Base-by-base conservation (phyloP, 1,284 basidiomycete genomes). In the Erythrobasidium hasegawianum region DNA sequence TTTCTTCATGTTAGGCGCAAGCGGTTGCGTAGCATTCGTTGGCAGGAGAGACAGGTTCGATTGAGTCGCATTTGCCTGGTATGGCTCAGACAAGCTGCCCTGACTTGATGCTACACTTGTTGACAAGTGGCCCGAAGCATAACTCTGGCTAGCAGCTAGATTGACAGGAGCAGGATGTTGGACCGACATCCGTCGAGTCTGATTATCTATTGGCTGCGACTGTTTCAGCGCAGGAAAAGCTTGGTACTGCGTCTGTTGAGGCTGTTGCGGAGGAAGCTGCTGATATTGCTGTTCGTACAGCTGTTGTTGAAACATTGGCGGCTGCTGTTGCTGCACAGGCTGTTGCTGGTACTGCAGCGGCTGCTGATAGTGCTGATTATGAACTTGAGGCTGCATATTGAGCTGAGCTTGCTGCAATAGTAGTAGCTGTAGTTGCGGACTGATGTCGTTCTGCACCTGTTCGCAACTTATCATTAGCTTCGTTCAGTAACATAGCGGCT, bases 1-100 rank as follows among this genome's bases (percentile, higher is more conserved):
- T 40, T 65, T 65, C 2, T 50, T 43, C 16, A 58, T 57, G 27
- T 57, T 45, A n/a, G 55, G 47, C 16, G 56, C n/a, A 11, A 57
- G 50, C 49, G 55, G 55, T 26, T 65, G 55, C n/a, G 55, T 55
- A 1, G 62, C 38, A 1, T 43, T 47, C 10, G 56, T 26, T 1
- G 62, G 43, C 16, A 47, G n/a, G 55, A 43, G 45, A 49, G 29
- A 65, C 45, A 24, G 62, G 20, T 39, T 43, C 45, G 40, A 18
- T 53, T 16, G 1, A 10, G 22, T 26, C 29, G 43, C 45, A 4
- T 64, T 33, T 4, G 33, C 33, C 33, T 33, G 33, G 11, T 5
- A 5, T 33, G 33, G 33, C 33, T 33, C 5, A 33, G 11, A 11
- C 33, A 11, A 4, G 4, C 4, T 33, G 4, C 11, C 11, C 33